phyloP scores from a whole-genome alignment of 2,329 filamentous ascomycete species.

The Coleophoma cylindrospora region DNA sequence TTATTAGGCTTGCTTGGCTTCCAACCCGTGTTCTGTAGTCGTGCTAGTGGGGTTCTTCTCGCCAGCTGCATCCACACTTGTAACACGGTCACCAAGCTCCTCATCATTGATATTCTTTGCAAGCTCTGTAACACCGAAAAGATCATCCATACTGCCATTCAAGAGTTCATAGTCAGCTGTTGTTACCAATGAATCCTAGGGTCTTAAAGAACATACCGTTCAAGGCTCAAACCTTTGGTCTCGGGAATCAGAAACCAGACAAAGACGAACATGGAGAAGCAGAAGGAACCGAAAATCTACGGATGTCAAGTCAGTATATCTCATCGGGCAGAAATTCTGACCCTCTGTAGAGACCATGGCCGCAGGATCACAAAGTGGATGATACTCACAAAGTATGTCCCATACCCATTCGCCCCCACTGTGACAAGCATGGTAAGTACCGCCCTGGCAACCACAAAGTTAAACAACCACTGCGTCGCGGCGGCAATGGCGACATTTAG shows the following conservation, averaged over 20 bases:
- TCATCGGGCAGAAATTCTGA: too few relatives aligned
- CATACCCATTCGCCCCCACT: slow-evolving; percentile 39
- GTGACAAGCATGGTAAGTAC: slow-evolving; percentile 63
- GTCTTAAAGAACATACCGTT: slow-evolving; percentile 35
- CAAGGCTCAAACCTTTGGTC: slow-evolving; percentile 53
- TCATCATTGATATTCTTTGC: slow-evolving; percentile 8
- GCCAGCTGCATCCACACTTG: too few relatives aligned
- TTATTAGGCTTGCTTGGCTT: too few relatives aligned
- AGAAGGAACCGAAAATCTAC: slow-evolving; percentile 60
- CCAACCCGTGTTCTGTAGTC: too few relatives aligned
- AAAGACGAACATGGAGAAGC: slow-evolving; percentile 55
- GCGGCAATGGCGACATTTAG: slow-evolving; percentile 65
- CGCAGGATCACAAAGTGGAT: not conserved
- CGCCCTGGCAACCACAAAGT: slow-evolving; percentile 65
- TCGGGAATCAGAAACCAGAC: slow-evolving; percentile 56
- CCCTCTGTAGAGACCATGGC: too few relatives aligned
- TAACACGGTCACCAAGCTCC: too few relatives aligned
- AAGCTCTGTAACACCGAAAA: slow-evolving; percentile 55
- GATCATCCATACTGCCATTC: slow-evolving; percentile 47
- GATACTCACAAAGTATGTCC: slow-evolving; percentile 51
- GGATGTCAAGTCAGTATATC: not conserved
- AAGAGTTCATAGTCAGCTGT: not conserved
- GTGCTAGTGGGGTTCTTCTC: too few relatives aligned
- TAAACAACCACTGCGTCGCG: slow-evolving; percentile 69
- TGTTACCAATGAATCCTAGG: not conserved